Conservation (phyloP, 2,329 filamentous ascomycete species). For the Epichloe brachyelytri region DNA sequence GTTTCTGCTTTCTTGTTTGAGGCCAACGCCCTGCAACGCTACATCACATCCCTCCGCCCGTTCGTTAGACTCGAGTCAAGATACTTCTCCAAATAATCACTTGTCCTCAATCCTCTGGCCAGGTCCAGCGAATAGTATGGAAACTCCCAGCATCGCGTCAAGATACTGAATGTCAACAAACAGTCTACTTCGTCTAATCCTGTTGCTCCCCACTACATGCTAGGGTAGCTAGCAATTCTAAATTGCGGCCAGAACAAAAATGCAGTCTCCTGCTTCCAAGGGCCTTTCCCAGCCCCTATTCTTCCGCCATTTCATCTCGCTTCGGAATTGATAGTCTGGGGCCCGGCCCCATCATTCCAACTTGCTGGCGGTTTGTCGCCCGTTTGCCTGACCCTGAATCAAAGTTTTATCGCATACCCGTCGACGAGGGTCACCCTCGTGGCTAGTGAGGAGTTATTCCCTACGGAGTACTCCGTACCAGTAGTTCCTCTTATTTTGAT, state of each 20-base stretch:
- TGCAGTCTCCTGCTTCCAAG: neutral
- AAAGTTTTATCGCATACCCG: neutral
- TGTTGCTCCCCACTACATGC: neutral
- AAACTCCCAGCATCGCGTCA: neutral
- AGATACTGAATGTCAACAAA: neutral
- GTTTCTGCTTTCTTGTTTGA: neutral
- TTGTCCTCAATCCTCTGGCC: no score
- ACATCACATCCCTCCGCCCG: neutral
- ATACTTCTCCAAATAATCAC: neutral
- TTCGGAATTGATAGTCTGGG: slow-evolving; percentile 17
- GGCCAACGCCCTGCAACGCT: neutral
- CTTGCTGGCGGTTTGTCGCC: neutral
- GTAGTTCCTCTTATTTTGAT: neutral
- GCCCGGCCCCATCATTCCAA: slow-evolving; percentile 8
- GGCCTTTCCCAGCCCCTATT: slow-evolving; percentile 2
- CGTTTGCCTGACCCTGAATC: neutral
- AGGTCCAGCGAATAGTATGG: no score
- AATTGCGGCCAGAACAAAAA: neutral
- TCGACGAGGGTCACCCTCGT: neutral
- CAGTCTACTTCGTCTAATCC: neutral
- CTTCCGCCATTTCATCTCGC: slow-evolving; percentile 17
- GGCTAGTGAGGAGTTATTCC: neutral
- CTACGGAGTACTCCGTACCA: neutral
- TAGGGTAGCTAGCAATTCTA: neutral
- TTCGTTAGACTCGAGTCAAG: neutral